These are phyloP conservation scores for Plectosphaerella plurivora DNA, from an alignment of 2,329 filamentous ascomycete species.

Conservation along the genomic window DNA sequence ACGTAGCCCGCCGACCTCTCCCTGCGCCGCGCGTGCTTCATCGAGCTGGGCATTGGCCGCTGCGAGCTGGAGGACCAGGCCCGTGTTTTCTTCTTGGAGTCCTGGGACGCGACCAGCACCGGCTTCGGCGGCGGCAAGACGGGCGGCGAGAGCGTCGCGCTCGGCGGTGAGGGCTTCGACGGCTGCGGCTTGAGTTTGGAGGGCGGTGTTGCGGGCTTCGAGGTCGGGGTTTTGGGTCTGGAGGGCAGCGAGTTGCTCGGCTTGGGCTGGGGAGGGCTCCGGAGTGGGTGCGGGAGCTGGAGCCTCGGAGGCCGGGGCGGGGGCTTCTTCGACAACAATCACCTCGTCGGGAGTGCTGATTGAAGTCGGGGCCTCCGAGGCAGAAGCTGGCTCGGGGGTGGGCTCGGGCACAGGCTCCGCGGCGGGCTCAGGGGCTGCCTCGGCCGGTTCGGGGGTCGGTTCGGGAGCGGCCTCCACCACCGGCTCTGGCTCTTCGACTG, in stretches of 20 bases:
- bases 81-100: constrained; percentile 9
- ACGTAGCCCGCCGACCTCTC: constrained; percentile 7
- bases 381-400: not conserved
- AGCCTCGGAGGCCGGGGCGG: not conserved
- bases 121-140: constrained; percentile 1
- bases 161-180: constrained; percentile 10
- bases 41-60: constrained; percentile 10
- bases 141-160: constrained; percentile 6
- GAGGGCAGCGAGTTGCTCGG: not conserved
- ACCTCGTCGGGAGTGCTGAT: not conserved
- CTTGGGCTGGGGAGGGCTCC: not conserved
- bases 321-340: not conserved
- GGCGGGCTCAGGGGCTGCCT: not conserved
- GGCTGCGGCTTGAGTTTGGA: constrained; percentile 6
- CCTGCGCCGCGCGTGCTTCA: constrained; percentile 6
- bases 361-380: not conserved
- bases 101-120: constrained; percentile 6
- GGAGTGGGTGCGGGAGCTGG: not conserved
- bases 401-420: not conserved
- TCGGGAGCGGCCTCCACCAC: not conserved
- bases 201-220: constrained; percentile 9
- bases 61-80: constrained; percentile 7
- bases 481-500: not conserved
- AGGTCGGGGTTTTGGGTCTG: constrained; percentile 10
- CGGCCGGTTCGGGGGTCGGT: constrained; percentile 1